Base-by-base conservation (phyloP, 1,284 basidiomycete species). In the Apiotrichum gracile region DNA sequence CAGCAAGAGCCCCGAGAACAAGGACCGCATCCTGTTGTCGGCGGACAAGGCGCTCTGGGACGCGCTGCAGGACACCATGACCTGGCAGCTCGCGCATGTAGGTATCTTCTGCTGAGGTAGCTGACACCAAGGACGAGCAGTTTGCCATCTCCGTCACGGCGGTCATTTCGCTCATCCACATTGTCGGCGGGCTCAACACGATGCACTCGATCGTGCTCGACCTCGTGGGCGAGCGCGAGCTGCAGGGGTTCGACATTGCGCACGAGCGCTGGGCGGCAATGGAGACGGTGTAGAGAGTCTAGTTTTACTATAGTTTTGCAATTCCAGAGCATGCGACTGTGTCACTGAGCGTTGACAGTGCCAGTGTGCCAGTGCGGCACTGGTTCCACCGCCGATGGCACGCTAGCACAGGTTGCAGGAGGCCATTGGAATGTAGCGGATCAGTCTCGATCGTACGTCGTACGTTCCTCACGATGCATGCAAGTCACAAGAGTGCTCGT, bases 131-230 rank as follows among this genome's bases (percentile, higher is more conserved):
- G 68, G 61, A 70, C 48, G 71, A 74, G 41, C 73, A 76, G 58
- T 55, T 72, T 22, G 60, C 69, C 1, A 52, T 72, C 9, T 74
- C 67, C 38, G 70, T 71, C 0, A 72, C 71, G 4, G 67, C 70
- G 12, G 63, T 62, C 34, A 67, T 74, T 13, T 65, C 70, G 0
- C 51, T 74, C 7, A 55, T 64, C 3, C 68, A 72, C 46, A 51
- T 72, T 22, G 58, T 64, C 1, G 54, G 55, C 24, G 63, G 65
- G 1, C 56, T 74, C 17, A 69, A 74, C 53, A 57, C 65, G 31
- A 55, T 76, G 58, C 67, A 70, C 51, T 40, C 53, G 7, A 49
- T 62, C 22, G 62, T 76, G 1, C 49, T 65, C 9, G 55, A 51
- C 5, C 57, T 76, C 4, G 70, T 74, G 0, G 73, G 74, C 13